Conservation (phyloP, 139 green algal species). For the Choricystis sp. region DNA sequence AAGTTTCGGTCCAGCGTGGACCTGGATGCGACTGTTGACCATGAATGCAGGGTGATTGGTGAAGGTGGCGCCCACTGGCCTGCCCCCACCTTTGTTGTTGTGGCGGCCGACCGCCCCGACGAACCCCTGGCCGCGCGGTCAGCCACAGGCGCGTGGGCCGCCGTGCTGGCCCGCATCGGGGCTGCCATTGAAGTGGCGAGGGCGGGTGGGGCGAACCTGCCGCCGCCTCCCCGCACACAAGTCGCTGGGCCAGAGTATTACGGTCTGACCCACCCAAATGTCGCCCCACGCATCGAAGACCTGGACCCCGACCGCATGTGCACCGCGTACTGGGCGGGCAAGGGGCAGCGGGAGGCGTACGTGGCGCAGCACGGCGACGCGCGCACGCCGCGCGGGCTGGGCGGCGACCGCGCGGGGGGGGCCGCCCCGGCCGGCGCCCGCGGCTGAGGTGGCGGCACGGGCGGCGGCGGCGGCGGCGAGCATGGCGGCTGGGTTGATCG, state of each 20-base stretch:
- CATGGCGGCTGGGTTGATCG: too few species aligned
- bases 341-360: constrained; percentile 1
- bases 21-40: not conserved
- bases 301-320: constrained; percentile 12
- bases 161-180: constrained; percentile 15
- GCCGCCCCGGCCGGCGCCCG: not conserved
- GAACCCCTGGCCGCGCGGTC: constrained; percentile 12
- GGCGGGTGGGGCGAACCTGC: not conserved
- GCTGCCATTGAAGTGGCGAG: constrained; percentile 5
- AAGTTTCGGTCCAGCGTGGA: constrained; percentile 13
- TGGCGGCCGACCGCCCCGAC: constrained; percentile 14
- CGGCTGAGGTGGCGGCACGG: not conserved
- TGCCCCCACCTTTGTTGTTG: constrained; percentile 6
- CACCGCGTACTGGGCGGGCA: constrained; percentile 17
- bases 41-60: constrained; percentile 15
- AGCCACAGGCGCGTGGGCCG: constrained; percentile 16
- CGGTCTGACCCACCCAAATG: constrained; percentile 11
- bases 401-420: not conserved
- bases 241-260: constrained; percentile 26
- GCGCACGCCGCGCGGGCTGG: not conserved
- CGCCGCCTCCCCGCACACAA: constrained; percentile 10
- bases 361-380: not conserved
- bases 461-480: not conserved
- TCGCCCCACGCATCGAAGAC: constrained; percentile 10
- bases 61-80: constrained; percentile 4